Evolutionary conservation across 768 basidiomycete species (phyloP), one percentile per base, ranked within the genome.

Genomic region (Neoboletus subvelutipes): DNA sequence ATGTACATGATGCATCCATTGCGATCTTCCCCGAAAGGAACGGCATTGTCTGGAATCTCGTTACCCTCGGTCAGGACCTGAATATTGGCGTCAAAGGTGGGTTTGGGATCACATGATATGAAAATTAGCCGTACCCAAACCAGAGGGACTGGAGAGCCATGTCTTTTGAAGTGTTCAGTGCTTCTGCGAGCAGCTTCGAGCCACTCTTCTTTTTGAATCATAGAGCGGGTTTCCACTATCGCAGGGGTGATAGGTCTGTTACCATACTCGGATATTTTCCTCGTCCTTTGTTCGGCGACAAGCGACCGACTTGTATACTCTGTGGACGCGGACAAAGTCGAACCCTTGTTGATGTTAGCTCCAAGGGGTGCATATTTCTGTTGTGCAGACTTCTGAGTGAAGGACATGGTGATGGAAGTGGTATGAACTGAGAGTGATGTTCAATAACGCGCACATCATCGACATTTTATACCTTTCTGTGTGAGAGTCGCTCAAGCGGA

Each of bases 11-110:
- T 62, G 4, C 42, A 54, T 10, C 71, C 71, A 42, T 67, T 66
- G 52, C 67, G 65, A 45, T 72, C 71, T 58, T 72, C 64, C 15
- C 69, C 68, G 26, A 72, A 72, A 13, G 71, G 72, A 50, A 72
- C 65, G 1, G 71, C 71, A n/a, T 71, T 73, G 39, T 73, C 63
- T 6, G 71, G 71, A n/a, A 72, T 73, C n/a, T 57, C 45, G 41
- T 54, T 72, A 5, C 65, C 68, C 52, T 73, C 70, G 0, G 65
- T 67, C 52, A 72, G 45, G 39, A 72, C 62, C 71, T 72, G 22
- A n/a, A 40, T 0, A 33, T 26, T 3, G 15, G 20, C 8, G 28
- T 34, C 7, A 49, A 26, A 15, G 20, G 20, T 42, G 33, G 20
- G 39, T 13, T 40, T 28, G 17, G 29, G 40, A 29, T 28, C 34